Conservation (phyloP, 208 protist species). For the Trypanosoma avium region DNA sequence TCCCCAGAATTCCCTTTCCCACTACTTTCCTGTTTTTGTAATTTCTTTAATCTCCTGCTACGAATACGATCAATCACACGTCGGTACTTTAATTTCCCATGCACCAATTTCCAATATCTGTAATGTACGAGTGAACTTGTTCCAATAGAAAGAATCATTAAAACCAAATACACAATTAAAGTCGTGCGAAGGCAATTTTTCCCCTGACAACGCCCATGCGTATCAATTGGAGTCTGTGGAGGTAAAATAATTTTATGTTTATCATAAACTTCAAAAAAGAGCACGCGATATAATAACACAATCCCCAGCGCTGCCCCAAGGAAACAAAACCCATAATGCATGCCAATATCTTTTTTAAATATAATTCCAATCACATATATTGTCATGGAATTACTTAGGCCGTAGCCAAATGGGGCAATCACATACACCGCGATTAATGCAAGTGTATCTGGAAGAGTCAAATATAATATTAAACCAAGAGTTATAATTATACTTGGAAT, state of each 20-base stretch:
- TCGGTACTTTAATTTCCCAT: constrained; percentile 29
- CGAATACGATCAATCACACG: constrained; percentile 35
- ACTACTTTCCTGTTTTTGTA: not conserved
- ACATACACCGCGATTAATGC: constrained; percentile 40
- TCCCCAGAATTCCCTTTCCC: not conserved
- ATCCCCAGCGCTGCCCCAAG: constrained; percentile 39
- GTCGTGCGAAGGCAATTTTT: constrained; percentile 48
- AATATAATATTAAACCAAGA: constrained; percentile 42
- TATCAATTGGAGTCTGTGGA: not conserved
- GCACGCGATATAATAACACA: constrained; percentile 39
- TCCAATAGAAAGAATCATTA: constrained; percentile 18
- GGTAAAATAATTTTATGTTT: constrained; percentile 26
- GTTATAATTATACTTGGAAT: constrained; percentile 30
- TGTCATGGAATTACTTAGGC: constrained; percentile 46
- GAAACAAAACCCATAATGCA: constrained; percentile 64
- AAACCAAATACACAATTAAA: constrained; percentile 38
- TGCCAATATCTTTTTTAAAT: constrained; percentile 55
- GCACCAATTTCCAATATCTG: constrained; percentile 40
- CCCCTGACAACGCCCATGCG: constrained; percentile 29
- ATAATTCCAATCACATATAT: constrained; percentile 52
- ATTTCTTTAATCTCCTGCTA: constrained; percentile 3
- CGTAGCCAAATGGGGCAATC: constrained; percentile 39
- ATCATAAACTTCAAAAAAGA: constrained; percentile 42
- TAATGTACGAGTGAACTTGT: constrained; percentile 27
- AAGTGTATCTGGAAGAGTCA: constrained; percentile 39